A percentile compares a stretch with the other conserved stretches of the same genome.
phyloP scores from a whole-genome alignment of 352 stramenopile genomes.

The Thalassiosira ordinaria region DNA sequence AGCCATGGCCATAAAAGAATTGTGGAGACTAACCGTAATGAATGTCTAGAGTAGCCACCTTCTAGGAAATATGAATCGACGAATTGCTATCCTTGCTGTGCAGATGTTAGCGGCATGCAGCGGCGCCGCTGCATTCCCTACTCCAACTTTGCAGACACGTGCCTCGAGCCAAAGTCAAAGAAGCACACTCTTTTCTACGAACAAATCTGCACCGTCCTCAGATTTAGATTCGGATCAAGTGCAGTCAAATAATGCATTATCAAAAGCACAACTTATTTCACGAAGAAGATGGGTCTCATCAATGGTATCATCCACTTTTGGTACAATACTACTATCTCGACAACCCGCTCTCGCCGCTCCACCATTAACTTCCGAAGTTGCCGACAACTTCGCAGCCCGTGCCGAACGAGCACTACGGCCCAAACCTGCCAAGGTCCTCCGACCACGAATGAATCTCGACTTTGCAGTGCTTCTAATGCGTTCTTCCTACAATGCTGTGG shows the following conservation, averaged over 20 bases:
- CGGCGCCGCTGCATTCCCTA: neutral
- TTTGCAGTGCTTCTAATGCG: conserved; percentile 85
- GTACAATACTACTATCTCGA: neutral
- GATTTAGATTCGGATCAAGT: too few relatives aligned
- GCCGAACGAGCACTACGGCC: conserved; percentile 59
- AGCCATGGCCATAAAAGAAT: too few relatives aligned
- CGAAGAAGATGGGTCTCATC: conserved; percentile 31
- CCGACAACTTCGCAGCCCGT: conserved; percentile 59
- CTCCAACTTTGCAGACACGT: neutral
- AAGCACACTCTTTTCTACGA: too few relatives aligned
- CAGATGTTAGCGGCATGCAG: neutral
- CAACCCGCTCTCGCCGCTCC: conserved; percentile 45
- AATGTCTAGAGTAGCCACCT: too few relatives aligned
- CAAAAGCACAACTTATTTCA: conserved; percentile 4
- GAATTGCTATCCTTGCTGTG: neutral
- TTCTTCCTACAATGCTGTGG: conserved; percentile 81
- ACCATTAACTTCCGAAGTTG: conserved; percentile 68
- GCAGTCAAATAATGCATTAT: conserved; percentile 2
- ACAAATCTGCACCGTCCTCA: too few relatives aligned
- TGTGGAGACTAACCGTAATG: too few relatives aligned
- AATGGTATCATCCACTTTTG: neutral
- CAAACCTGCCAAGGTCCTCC: conserved; percentile 70
- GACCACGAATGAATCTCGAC: conserved; percentile 75
- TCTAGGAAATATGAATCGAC: neutral
- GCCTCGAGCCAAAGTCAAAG: neutral